Evolutionary conservation across 2,329 filamentous ascomycete genomes (phyloP), one percentile per base, ranked within the genome.

Genomic region (Leptographium radiaticola): DNA sequence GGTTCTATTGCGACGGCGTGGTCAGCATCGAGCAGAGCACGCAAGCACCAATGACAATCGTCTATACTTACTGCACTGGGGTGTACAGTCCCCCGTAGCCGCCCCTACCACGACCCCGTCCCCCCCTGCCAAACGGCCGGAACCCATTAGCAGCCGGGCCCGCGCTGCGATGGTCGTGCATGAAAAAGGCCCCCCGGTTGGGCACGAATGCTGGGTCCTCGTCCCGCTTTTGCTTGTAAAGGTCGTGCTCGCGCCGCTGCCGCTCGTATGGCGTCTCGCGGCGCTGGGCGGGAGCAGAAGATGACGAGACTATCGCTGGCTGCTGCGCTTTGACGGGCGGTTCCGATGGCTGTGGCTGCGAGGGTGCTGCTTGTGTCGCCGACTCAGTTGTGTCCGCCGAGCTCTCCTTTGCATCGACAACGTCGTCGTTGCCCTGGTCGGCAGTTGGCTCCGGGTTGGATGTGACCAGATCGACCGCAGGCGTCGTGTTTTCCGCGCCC

Each of bases 161-260:
- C 54, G 86, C 80, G 61, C 88, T 84, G 58, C 89, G 81, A 64
- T 93, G 88, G 66, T 97, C 93, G 68, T 97, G 91, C 81, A 97
- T 89, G 72, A 96, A 97, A 74, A 97, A 97, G 58, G 87, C 85
- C 56, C 93, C 93, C 60, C 91, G 78, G 64, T 94, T 96, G 53
- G 93, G 91, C 53, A 96, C 91, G 70, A 95, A 95, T 12, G 90
- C 83, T 39, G 91, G 91, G 67, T 95, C 89, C 62, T 88, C 83
- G 65, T 95, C 89, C 61, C 88, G 80, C 67, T 87, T 87, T 70
- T 86, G 88, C 70, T 85, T 83, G 71, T 95, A 94, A 64, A 95
- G 88, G 59, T 95, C 89, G 63, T 95, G 88, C 64, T 96, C 90
- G 61, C 86, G 83, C 59, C 87, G 82, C 67, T 87, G 83, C 59